These are phyloP conservation scores for Trypanosoma conorhini DNA, from an alignment of 208 protist species.

Conservation along the genomic window DNA sequence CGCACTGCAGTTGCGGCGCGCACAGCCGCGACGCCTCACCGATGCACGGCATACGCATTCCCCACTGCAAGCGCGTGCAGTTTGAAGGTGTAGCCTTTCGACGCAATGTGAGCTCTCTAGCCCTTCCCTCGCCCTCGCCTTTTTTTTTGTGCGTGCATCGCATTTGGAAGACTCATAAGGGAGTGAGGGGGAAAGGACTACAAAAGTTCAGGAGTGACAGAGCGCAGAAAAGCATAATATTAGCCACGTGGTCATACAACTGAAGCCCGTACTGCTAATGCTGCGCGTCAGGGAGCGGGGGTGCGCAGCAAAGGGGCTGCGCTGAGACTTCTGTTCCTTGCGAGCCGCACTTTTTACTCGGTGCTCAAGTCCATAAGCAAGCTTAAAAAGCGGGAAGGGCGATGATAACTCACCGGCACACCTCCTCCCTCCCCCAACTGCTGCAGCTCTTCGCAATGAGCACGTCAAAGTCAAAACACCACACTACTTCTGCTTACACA, in stretches of 20 bases:
- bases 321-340: not conserved
- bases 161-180: not conserved
- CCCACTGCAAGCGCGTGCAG: not conserved
- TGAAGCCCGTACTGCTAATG: not conserved
- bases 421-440: too few relatives aligned
- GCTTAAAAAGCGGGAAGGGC: not conserved
- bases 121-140: not conserved
- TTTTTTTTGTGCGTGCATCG: not conserved
- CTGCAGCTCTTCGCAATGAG: too few relatives aligned
- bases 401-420: not conserved
- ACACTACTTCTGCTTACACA: not conserved
- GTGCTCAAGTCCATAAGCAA: not conserved
- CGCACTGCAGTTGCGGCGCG: not conserved
- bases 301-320: not conserved
- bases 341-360: not conserved
- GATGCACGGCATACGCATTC: not conserved
- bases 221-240: slow-evolving; percentile 9
- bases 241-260: slow-evolving; percentile 7
- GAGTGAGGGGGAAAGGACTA: slow-evolving; percentile 4
- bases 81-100: not conserved
- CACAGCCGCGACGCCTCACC: not conserved
- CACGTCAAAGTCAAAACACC: not conserved
- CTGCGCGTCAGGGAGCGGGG: not conserved
- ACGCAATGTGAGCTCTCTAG: not conserved
- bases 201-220: slow-evolving; percentile 10